Conservation (phyloP, 352 stramenopile species). For the Phytophthora kernoviae region DNA sequence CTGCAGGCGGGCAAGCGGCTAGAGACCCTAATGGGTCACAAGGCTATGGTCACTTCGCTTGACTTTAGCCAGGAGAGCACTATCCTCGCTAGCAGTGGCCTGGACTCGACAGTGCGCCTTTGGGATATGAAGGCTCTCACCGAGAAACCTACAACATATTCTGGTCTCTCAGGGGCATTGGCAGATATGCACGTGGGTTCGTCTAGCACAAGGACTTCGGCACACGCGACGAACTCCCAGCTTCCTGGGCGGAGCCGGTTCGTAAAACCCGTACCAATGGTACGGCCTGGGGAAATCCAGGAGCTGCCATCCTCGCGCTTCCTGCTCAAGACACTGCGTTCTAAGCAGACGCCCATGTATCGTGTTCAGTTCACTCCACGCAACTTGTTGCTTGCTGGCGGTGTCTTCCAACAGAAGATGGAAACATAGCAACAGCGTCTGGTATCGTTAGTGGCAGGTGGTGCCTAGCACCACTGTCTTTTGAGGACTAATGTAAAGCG, state of each 20-base stretch:
- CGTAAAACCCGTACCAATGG: conserved; percentile 61
- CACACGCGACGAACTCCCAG: conserved; percentile 9
- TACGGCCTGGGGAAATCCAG: conserved; percentile 53
- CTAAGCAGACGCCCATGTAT: conserved; percentile 88
- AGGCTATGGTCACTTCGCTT: conserved; percentile 73
- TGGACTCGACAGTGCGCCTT: conserved; percentile 81
- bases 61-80: conserved; percentile 82
- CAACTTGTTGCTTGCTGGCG: conserved; percentile 80
- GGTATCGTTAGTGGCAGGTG: conserved; percentile 5
- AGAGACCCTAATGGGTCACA: conserved; percentile 82
- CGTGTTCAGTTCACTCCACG: conserved; percentile 81
- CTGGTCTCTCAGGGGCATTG: conserved; percentile 34
- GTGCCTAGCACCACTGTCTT: conserved; percentile 6
- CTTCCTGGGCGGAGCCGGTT: conserved; percentile 38
- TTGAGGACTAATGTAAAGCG: conserved; percentile 36
- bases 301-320: conserved; percentile 73
- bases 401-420: conserved; percentile 66
- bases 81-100: conserved; percentile 72
- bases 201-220: conserved; percentile 6
- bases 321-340: conserved; percentile 83
- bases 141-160: conserved; percentile 49
- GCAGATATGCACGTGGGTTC: conserved; percentile 41
- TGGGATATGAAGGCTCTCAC: conserved; percentile 86
- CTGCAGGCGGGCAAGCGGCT: conserved; percentile 89
- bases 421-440: conserved; percentile 40